Base-by-base conservation (phyloP, 108 stramenopile genomes). In the Craspedostauros australis region DNA sequence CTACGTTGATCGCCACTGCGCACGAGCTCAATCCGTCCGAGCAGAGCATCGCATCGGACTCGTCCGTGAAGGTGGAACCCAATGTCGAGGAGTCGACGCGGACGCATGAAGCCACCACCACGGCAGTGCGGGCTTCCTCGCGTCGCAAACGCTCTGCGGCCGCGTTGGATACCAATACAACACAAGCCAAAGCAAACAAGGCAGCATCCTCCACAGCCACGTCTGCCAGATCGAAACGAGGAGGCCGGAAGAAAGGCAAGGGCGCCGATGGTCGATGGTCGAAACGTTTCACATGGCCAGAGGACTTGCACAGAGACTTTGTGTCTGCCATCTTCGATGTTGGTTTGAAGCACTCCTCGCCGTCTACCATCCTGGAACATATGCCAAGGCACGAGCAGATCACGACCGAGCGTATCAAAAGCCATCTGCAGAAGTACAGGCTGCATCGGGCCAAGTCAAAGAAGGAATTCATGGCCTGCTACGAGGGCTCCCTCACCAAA, bases 371-470 rank as follows among this genome's bases (percentile, higher is more conserved):
- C 21, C 60, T 97, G 66, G 86, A 93, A 41, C 70, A 88, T 42
- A 97, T 97, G 96, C 74, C 73, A 6, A 70, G 68, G 15, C 63
- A 81, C 45, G 76, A 71, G 18, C 56, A 88, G 16, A 81, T 97
- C 12, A 95, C 88, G 11, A 87, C 80, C 23, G 96, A 97, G 68
- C 77, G 95, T 25, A 92, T 97, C 75, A 97, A 97, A 60, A 80
- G 77, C 44, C 96, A 97, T 60, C 56, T 97, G 27, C 96, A 97
- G 62, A 97, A 97, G 63, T 97, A 95, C 61, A 77, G 96, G 4
- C 30, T 95, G 27, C 90, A 97, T 57, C 72, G 88, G 4, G 54
- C 66, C 34, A 91, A 93, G 59, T 82, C 78, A 20, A 88, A 86
- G 34, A 82, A 87, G 39, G 94, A 97, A 50, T 97, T 97, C 63